Percentiles rank a stretch among this genome's conserved stretches.
Conservation (phyloP, 2,329 filamentous ascomycete species). For the Pseudocercospora eumusae region DNA sequence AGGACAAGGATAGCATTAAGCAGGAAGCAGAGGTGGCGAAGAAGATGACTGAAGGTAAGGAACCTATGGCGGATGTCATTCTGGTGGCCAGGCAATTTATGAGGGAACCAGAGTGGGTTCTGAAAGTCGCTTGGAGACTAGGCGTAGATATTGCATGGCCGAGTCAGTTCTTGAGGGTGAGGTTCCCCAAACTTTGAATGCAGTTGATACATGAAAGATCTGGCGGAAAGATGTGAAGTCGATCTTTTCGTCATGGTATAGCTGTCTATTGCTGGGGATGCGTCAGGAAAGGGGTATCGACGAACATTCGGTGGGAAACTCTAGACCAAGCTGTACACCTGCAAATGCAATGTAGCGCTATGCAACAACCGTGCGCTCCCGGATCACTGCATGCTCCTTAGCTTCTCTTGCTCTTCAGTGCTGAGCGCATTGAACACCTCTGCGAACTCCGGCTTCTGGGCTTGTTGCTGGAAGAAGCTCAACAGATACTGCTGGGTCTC, state of each 20-base stretch:
- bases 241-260: background rate
- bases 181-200: constrained; percentile 38
- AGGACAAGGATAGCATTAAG: constrained; percentile 21
- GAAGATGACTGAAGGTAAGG: constrained; percentile 41
- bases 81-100: constrained; percentile 58
- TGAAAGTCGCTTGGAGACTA: constrained; percentile 53
- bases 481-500: constrained; percentile 84
- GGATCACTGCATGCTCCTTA: constrained; percentile 41
- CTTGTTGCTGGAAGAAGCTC: constrained; percentile 71
- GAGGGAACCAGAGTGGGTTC: constrained; percentile 58
- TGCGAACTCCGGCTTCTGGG: constrained; percentile 56
- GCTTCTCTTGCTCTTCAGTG: constrained; percentile 56
- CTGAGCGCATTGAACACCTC: constrained; percentile 58
- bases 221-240: background rate
- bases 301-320: background rate
- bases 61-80: constrained; percentile 51
- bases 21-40: constrained; percentile 38
- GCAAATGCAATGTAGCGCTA: constrained; percentile 4
- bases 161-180: constrained; percentile 47
- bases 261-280: constrained; percentile 53
- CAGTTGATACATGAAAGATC: background rate
- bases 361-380: background rate
- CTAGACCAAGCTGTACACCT: constrained; percentile 1
- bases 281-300: constrained; percentile 45
- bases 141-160: constrained; percentile 53